phyloP scores from a whole-genome alignment of 73 alveolate genomes.

The Uronychia setigera region DNA sequence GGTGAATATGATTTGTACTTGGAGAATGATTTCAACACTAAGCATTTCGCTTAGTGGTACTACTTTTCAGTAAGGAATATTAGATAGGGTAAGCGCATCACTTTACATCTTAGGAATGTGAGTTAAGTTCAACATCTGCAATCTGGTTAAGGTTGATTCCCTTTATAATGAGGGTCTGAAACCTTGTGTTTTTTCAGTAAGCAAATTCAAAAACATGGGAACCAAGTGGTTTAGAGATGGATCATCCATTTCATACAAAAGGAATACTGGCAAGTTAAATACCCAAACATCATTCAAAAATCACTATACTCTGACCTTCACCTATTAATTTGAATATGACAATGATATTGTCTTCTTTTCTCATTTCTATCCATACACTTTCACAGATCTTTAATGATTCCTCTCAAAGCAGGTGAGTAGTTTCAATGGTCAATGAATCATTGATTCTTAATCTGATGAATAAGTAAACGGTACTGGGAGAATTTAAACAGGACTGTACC shows the following conservation, averaged over 20 bases:
- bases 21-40: slow-evolving; percentile 86
- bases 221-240: slow-evolving; percentile 76
- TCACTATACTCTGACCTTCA: slow-evolving; percentile 71
- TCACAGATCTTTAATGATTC: slow-evolving; percentile 63
- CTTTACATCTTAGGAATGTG: neutral
- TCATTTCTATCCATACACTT: slow-evolving; percentile 85
- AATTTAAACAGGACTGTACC: neutral
- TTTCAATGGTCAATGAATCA: neutral
- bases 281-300: slow-evolving; percentile 13
- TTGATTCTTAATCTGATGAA: too few species aligned
- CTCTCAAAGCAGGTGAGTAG: slow-evolving; percentile 4
- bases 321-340: slow-evolving; percentile 70
- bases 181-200: slow-evolving; percentile 59
- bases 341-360: slow-evolving; percentile 85
- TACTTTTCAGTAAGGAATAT: slow-evolving; percentile 95
- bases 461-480: too few species aligned
- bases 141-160: slow-evolving; percentile 76
- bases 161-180: slow-evolving; percentile 84
- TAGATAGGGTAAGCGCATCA: slow-evolving; percentile 32
- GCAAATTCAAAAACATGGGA: slow-evolving; percentile 29
- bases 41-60: slow-evolving; percentile 96
- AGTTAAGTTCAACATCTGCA: slow-evolving; percentile 66
- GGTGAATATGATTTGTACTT: slow-evolving; percentile 96
- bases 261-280: slow-evolving; percentile 41
- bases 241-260: slow-evolving; percentile 54